phyloP scores from a whole-genome alignment of 805 yeast species.

The Myxozyma neotropica region DNA sequence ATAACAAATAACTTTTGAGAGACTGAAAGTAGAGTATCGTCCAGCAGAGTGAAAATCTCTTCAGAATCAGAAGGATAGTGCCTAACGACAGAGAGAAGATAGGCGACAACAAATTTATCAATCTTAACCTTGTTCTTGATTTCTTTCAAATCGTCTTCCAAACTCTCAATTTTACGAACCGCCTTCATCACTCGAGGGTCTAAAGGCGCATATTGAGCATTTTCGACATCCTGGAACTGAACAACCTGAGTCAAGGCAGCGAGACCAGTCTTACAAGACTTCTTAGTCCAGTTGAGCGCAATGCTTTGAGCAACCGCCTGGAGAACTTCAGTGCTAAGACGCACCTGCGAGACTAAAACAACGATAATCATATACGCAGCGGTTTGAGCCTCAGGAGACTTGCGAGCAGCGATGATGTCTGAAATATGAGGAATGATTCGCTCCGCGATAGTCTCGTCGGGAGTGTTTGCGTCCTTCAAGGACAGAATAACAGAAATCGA shows the following conservation, averaged over 20 bases:
- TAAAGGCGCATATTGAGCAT: slow-evolving; percentile 29
- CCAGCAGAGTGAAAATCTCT: slow-evolving; percentile 13
- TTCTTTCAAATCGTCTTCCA: slow-evolving; percentile 35
- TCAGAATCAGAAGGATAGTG: slow-evolving; percentile 45
- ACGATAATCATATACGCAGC: slow-evolving; percentile 82
- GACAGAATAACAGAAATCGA: slow-evolving; percentile 71
- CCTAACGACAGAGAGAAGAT: slow-evolving; percentile 50
- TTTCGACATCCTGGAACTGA: slow-evolving; percentile 30
- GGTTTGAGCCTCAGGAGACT: slow-evolving; percentile 63
- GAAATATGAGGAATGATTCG: slow-evolving; percentile 43
- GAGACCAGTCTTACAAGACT: slow-evolving; percentile 24
- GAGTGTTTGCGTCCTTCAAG: slow-evolving; percentile 48
- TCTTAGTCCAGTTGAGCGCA: slow-evolving; percentile 46
- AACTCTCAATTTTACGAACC: slow-evolving; percentile 34
- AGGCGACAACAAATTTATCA: slow-evolving; percentile 50
- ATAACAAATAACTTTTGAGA: slow-evolving; percentile 15
- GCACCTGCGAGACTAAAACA: slow-evolving; percentile 73
- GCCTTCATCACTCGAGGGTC: slow-evolving; percentile 26
- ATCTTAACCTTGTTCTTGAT: slow-evolving; percentile 40
- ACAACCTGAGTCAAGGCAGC: slow-evolving; percentile 29
- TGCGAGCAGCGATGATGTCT: slow-evolving; percentile 36
- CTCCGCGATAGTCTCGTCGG: slow-evolving; percentile 43
- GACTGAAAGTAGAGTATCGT: not conserved
- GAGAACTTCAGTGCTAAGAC: slow-evolving; percentile 57
- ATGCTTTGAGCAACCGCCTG: slow-evolving; percentile 66